Evolutionary conservation across 2,329 filamentous ascomycete genomes (phyloP).

Genomic region (Monascus ruber): DNA sequence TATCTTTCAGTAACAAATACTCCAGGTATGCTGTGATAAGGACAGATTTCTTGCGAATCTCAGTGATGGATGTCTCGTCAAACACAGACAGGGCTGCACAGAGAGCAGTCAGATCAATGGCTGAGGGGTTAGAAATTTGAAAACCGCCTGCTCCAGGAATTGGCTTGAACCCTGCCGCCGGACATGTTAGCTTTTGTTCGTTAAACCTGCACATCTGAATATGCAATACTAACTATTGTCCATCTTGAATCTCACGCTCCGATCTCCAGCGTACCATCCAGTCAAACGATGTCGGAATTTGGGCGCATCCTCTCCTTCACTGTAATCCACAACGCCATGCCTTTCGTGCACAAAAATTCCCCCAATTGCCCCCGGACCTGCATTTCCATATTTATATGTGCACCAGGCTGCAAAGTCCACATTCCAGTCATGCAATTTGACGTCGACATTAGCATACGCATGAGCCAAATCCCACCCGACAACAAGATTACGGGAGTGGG

Average conservation of each 20-base stretch:
- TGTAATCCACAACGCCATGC: conserved; percentile 43
- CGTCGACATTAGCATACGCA: conserved; percentile 67
- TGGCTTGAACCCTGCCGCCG: conserved; percentile 51
- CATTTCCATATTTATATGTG: conserved; percentile 87
- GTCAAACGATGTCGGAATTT: conserved; percentile 55
- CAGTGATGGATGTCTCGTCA: conserved; percentile 54
- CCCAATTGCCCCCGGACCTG: conserved; percentile 67
- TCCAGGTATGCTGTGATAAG: conserved; percentile 67
- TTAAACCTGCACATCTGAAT: background rate
- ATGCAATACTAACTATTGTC: conserved; percentile 42
- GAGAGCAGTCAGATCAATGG: conserved; percentile 62
- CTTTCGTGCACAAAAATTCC: conserved; percentile 68
- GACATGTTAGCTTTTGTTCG: no score
- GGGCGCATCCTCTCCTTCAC: conserved; percentile 29
- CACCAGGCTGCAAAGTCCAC: conserved; percentile 89
- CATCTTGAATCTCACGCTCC: conserved; percentile 67
- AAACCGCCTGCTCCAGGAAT: conserved; percentile 67
- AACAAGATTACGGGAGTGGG: conserved; percentile 54
- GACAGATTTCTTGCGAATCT: conserved; percentile 58
- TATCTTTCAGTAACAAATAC: conserved; percentile 42
- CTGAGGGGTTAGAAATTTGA: conserved; percentile 70
- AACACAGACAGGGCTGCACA: conserved; percentile 63
- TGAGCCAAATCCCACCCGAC: conserved; percentile 84
- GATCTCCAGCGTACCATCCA: conserved; percentile 79
- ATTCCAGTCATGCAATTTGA: conserved; percentile 73